Percentiles rank a stretch among this genome's conserved stretches.
These are phyloP conservation scores for Microbotryum lychnidis-dioicae DNA, from an alignment of 1,284 basidiomycete genomes.

Conservation along the genomic window DNA sequence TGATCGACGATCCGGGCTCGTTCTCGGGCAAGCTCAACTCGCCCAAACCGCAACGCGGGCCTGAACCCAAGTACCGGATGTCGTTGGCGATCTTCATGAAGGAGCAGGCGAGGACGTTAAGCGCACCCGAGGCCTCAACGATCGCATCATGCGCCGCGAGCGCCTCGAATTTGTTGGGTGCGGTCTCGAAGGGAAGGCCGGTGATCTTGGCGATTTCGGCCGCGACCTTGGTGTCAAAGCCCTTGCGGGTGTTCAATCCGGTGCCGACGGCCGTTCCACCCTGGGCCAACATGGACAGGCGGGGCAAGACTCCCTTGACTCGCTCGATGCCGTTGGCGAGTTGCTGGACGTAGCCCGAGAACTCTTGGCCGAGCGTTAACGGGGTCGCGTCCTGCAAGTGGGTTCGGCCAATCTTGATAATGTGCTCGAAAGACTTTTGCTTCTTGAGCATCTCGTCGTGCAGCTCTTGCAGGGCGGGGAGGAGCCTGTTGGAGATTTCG, in stretches of 20 bases:
- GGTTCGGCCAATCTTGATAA: constrained; percentile 98
- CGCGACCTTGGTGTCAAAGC: constrained; percentile 92
- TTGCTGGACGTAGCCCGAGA: constrained; percentile 96
- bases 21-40: constrained; percentile 94
- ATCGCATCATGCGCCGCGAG: constrained; percentile 94
- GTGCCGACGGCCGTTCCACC: constrained; percentile 99
- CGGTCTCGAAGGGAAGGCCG: constrained; percentile 84
- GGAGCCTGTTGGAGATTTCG: constrained; percentile 68
- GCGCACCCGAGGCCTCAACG: constrained; percentile 90
- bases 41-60: constrained; percentile 93
- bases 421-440: constrained; percentile 68
- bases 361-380: constrained; percentile 95
- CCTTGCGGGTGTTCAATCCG: constrained; percentile 91
- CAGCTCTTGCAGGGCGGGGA: constrained; percentile 80
- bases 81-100: constrained; percentile 99
- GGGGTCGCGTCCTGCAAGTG: constrained; percentile 98
- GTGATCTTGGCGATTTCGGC: constrained; percentile 86
- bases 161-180: constrained; percentile 99
- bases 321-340: constrained; percentile 83
- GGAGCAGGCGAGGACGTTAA: constrained; percentile 90
- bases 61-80: constrained; percentile 94
- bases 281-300: constrained; percentile 85
- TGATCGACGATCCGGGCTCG: constrained; percentile 98
- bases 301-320: constrained; percentile 71
- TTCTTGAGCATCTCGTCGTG: constrained; percentile 77